A percentile compares a stretch with the other conserved stretches of the same genome.
Evolutionary conservation across 2,329 filamentous ascomycete species (phyloP).

Genomic region (Hymenoscyphus scutula): DNA sequence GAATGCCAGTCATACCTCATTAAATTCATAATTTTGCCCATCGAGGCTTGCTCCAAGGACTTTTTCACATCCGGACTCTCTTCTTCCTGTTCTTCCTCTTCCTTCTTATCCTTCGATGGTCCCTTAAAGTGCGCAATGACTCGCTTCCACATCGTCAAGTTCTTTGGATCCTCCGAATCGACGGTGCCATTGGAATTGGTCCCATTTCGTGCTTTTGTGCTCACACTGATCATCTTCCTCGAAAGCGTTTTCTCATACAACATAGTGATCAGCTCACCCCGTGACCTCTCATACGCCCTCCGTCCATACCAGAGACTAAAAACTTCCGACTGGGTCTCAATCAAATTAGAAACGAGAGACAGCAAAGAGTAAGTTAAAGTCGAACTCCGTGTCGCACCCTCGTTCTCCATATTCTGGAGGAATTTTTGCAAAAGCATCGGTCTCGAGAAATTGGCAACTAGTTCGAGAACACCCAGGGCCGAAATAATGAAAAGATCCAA

Average conservation of each 20-base stretch:
- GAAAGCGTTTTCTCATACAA: conserved; percentile 65
- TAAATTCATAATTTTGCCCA: conserved; percentile 87
- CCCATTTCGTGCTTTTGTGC: conserved; percentile 26
- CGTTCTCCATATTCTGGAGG: conserved; percentile 62
- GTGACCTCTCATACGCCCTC: conserved; percentile 76
- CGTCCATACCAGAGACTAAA: conserved; percentile 80
- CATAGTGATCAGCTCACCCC: conserved; percentile 84
- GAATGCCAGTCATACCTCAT: conserved; percentile 57
- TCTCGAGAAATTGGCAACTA: conserved; percentile 54
- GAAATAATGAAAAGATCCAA: conserved; percentile 65
- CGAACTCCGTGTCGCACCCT: conserved; percentile 48
- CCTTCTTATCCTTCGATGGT: conserved; percentile 28
- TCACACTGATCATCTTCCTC: conserved; percentile 34
- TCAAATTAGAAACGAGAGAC: conserved; percentile 57
- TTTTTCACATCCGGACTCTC: conserved; percentile 31
- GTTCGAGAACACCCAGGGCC: conserved; percentile 60
- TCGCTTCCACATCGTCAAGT: conserved; percentile 17
- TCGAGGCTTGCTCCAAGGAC: conserved; percentile 64
- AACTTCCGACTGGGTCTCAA: conserved; percentile 63
- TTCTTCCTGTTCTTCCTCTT: conserved; percentile 11
- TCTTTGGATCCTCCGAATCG: conserved; percentile 15
- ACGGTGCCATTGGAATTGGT: conserved; percentile 14
- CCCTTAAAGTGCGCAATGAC: conserved; percentile 23
- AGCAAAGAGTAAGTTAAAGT: conserved; percentile 65
- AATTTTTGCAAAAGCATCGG: conserved; percentile 73